These are phyloP conservation scores for Prototheca cutis DNA, from an alignment of 163 green algal species.

Conservation along the genomic window DNA sequence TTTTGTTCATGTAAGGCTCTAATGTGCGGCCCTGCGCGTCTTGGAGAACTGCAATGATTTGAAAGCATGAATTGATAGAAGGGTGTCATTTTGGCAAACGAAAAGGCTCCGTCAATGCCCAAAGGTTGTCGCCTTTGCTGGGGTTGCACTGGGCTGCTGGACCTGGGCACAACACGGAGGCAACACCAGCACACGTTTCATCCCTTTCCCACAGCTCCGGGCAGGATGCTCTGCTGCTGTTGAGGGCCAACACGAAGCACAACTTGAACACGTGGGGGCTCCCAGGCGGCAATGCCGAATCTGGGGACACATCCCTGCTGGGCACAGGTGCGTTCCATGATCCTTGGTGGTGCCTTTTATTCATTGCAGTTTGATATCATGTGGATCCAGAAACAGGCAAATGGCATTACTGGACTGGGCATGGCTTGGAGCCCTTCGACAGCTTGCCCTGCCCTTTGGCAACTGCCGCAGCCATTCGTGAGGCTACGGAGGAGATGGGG, in stretches of 20 bases:
- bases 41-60: background rate
- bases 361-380: background rate
- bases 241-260: slow-evolving; percentile 6
- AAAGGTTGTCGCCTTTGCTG: too few species aligned
- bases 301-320: slow-evolving; percentile 31
- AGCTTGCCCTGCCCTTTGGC: background rate
- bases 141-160: background rate
- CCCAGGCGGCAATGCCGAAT: slow-evolving; percentile 26
- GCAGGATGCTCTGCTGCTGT: slow-evolving; percentile 13
- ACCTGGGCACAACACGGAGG: background rate
- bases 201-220: slow-evolving; percentile 5
- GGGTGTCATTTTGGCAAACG: background rate
- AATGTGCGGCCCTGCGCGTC: background rate
- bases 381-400: background rate
- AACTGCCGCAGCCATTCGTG: slow-evolving; percentile 31
- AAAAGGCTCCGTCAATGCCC: too few species aligned
- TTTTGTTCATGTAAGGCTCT: slow-evolving; percentile 12
- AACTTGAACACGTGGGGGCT: slow-evolving; percentile 23
- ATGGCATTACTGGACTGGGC: background rate
- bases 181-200: background rate
- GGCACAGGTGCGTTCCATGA: slow-evolving; percentile 6
- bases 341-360: background rate
- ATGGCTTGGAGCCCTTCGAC: too few species aligned
- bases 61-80: background rate
- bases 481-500: slow-evolving; percentile 62